A percentile compares a stretch with the other conserved stretches of the same genome.
Evolutionary conservation across 2,329 filamentous ascomycete genomes (phyloP).

Genomic region (Metarhizium sp.): DNA sequence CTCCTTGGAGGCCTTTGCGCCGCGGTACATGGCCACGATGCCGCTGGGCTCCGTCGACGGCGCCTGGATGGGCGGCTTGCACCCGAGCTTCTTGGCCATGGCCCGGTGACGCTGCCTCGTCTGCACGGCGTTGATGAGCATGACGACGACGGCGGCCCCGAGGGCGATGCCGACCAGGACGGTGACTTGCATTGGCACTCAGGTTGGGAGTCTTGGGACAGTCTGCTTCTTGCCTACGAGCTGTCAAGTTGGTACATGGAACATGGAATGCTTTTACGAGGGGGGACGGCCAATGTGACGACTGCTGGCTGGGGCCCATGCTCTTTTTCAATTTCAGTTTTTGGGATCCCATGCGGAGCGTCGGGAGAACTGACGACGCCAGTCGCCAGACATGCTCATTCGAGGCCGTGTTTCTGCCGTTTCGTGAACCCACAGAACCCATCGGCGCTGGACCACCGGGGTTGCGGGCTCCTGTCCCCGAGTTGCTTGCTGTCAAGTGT

Average conservation of each 20-base stretch:
- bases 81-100: constrained; percentile 10
- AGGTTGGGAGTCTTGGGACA: too few species aligned
- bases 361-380: neutral
- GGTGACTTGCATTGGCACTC: neutral
- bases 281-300: too few species aligned
- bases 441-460: neutral
- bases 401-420: neutral
- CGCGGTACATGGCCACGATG: constrained; percentile 4
- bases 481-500: too few species aligned
- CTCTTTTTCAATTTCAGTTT: neutral
- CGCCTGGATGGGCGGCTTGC: constrained; percentile 7
- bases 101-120: constrained; percentile 5
- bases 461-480: too few species aligned
- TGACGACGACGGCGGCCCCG: constrained; percentile 5
- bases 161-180: neutral
- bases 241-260: too few species aligned
- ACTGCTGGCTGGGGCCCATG: neutral
- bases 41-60: constrained; percentile 9
- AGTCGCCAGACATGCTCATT: neutral
- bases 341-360: neutral
- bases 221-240: neutral
- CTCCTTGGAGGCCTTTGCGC: constrained; percentile 8
- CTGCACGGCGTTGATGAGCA: constrained; percentile 6
- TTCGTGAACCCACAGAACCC: neutral
- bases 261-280: too few species aligned